Evolutionary conservation across 352 stramenopile genomes (phyloP).

Genomic region (Globisporangium middletonii): DNA sequence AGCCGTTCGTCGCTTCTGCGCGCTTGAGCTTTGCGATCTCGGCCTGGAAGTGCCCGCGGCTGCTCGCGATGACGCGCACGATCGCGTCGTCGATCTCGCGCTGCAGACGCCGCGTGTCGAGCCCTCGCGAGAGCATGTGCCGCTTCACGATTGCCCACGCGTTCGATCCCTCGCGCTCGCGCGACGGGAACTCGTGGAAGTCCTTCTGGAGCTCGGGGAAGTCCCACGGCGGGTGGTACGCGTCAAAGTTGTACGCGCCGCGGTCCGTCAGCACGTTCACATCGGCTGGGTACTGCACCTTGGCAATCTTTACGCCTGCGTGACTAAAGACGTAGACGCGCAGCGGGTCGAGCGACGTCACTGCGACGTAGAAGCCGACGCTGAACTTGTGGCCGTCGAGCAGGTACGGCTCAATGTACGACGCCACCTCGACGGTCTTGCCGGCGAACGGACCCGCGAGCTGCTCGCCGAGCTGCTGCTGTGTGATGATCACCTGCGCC

Average conservation of each 20-base stretch:
- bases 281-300: constrained; percentile 43
- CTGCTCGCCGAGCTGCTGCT: constrained; percentile 41
- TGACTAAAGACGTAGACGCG: constrained; percentile 81
- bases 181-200: constrained; percentile 62
- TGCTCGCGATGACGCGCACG: constrained; percentile 53
- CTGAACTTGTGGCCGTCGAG: constrained; percentile 87
- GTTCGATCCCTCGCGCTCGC: constrained; percentile 45
- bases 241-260: constrained; percentile 56
- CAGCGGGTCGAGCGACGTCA: constrained; percentile 81
- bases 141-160: constrained; percentile 61
- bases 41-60: constrained; percentile 40
- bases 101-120: constrained; percentile 61
- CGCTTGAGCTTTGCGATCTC: constrained; percentile 44
- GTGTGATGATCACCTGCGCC: constrained; percentile 31
- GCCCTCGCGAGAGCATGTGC: constrained; percentile 45
- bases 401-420: constrained; percentile 82
- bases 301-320: constrained; percentile 67
- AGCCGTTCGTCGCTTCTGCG: constrained; percentile 9
- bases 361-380: constrained; percentile 81
- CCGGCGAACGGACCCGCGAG: constrained; percentile 39
- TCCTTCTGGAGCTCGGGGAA: constrained; percentile 52
- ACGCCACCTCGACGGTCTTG: constrained; percentile 51
- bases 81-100: constrained; percentile 64
- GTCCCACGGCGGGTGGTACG: constrained; percentile 69
- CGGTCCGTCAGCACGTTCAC: constrained; percentile 34